Percentiles rank a stretch among this genome's conserved stretches.
Evolutionary conservation across 306 rosid species (phyloP).

Genomic region (Sicyos edulis): DNA sequence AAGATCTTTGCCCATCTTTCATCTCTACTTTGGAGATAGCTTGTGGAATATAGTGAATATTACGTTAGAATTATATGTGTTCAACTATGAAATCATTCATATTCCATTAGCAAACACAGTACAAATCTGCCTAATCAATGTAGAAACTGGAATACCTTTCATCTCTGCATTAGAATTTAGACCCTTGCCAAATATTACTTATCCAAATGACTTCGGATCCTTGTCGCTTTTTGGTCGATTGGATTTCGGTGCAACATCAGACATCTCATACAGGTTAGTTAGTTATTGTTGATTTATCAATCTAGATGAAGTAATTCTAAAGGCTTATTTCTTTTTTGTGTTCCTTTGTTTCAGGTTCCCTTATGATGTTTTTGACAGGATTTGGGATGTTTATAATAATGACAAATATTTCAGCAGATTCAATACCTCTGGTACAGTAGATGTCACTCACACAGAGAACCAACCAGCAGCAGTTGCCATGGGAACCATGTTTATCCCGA

Average conservation of each 20-base stretch:
- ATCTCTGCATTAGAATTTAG: constrained; percentile 28
- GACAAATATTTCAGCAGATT: not conserved
- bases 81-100: constrained; percentile 26
- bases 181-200: constrained; percentile 15
- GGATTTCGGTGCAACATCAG: constrained; percentile 16
- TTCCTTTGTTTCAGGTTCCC: constrained; percentile 3
- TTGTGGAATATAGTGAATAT: constrained; percentile 19
- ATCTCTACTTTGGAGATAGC: constrained; percentile 19
- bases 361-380: not conserved
- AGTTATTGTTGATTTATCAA: not conserved
- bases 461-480: constrained; percentile 2
- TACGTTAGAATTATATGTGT: constrained; percentile 15
- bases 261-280: constrained; percentile 20
- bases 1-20: constrained; percentile 11
- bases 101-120: constrained; percentile 3
- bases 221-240: constrained; percentile 7
- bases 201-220: constrained; percentile 13
- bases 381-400: not conserved
- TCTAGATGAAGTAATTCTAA: not conserved
- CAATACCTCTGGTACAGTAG: not conserved
- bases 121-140: constrained; percentile 20
- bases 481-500: constrained; percentile 18
- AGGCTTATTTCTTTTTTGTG: not conserved
- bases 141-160: constrained; percentile 16
- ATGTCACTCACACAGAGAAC: not conserved